Evolutionary conservation across 495 filamentous ascomycete genomes (phyloP), one percentile per base, ranked within the genome.

Genomic region (Talaromyces ruber): DNA sequence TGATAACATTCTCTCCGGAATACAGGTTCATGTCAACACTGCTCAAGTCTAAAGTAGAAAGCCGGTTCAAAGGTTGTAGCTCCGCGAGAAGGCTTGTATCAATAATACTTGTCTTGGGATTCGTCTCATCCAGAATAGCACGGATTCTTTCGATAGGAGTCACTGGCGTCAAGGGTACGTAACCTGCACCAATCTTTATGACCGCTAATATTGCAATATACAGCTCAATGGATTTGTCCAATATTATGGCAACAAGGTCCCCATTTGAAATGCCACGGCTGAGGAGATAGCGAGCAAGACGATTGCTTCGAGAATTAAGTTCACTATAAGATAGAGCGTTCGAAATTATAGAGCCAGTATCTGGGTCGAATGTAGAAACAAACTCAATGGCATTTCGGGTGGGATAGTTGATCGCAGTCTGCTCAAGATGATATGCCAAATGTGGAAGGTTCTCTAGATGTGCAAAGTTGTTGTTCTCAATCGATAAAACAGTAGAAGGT

Each of bases 201-300:
- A 88, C 80, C 0, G 86, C 91, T 24, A 95, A 75, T 25, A 93
- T 86, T 0, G 85, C 78, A 24, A 84, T 75, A 68, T 93, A 93
- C 0, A 90, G 72, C 6, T 86, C 71, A 2, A 85, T 63, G 0
- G 83, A 88, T 64, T 90, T 91, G 25, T 90, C 82, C 80, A 92
- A 85, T 24, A 84, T 76, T 16, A 95, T 81, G 28, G 83, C 84
- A 26, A 93, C 73, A 12, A 89, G 72, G 12, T 84, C 77, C 8
- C 82, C 80, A 2, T 76, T 68, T 1, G 66, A 62, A 7, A 81
- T 72, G 2, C 80, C 81, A 6, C 68, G 55, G 30, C 76, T 62
- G 16, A 76, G 52, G 0, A 96, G 71, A 61, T 79, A 70, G 60
- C 81, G 75, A 3, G 88, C 88, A 52, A 95, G 81, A 26, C 73